phyloP scores from a whole-genome alignment of 2,329 filamentous ascomycete genomes.

The Xylariaceae sp. region DNA sequence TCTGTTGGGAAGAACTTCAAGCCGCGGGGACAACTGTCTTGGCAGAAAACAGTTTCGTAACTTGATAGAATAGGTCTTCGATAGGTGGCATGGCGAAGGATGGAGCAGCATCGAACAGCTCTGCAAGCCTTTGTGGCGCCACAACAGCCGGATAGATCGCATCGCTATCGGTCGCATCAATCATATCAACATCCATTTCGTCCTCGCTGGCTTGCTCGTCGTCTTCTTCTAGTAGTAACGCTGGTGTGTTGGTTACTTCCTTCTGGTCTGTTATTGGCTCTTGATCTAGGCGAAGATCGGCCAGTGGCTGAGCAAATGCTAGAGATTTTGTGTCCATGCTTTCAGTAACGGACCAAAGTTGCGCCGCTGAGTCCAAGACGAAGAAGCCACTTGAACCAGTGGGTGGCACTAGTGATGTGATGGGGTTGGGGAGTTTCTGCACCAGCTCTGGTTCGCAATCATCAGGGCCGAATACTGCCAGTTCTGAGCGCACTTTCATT shows the following conservation, averaged over 20 bases:
- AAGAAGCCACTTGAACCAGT: slow-evolving; percentile 74
- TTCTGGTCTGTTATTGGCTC: slow-evolving; percentile 39
- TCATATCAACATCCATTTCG: slow-evolving; percentile 54
- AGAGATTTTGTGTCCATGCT: slow-evolving; percentile 62
- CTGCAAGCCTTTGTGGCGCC: slow-evolving; percentile 70
- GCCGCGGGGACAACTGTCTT: slow-evolving; percentile 52
- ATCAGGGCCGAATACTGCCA: slow-evolving; percentile 72
- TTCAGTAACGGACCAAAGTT: slow-evolving; percentile 69
- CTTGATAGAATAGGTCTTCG: slow-evolving; percentile 77
- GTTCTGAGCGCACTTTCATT: slow-evolving; percentile 54
- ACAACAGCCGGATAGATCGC: slow-evolving; percentile 66
- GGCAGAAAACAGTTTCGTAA: slow-evolving; percentile 68
- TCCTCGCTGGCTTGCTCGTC: slow-evolving; percentile 50
- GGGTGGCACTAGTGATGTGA: slow-evolving; percentile 72
- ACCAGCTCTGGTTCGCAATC: slow-evolving; percentile 65
- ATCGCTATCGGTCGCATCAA: slow-evolving; percentile 58
- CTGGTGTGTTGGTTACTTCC: slow-evolving; percentile 39
- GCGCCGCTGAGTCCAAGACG: slow-evolving; percentile 76
- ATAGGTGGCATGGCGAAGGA: slow-evolving; percentile 74
- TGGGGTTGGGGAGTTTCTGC: slow-evolving; percentile 61
- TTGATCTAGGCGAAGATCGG: slow-evolving; percentile 58
- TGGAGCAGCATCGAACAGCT: slow-evolving; percentile 73
- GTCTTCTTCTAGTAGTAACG: slow-evolving; percentile 49
- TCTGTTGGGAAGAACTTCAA: slow-evolving; percentile 14
- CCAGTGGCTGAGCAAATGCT: slow-evolving; percentile 61